Percentiles rank a stretch among this genome's conserved stretches.
Conservation (phyloP, 2,329 filamentous ascomycete genomes). For the Plectosphaerella plurivora region DNA sequence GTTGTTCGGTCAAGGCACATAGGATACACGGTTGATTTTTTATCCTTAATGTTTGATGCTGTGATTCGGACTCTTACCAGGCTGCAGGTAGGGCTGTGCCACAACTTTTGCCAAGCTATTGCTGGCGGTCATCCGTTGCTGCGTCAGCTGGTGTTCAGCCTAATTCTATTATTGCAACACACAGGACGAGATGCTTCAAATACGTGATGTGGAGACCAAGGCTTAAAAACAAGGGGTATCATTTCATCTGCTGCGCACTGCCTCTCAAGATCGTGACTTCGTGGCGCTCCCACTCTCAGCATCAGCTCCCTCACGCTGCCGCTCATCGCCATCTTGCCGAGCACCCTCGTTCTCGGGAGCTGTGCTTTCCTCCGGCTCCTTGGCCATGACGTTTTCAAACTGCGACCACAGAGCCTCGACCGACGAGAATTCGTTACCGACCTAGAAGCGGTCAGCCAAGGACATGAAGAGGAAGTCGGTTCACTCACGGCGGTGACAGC, state of each 20-base stretch:
- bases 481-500: slow-evolving; percentile 75
- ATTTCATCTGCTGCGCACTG: neutral
- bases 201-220: neutral
- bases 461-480: neutral
- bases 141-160: too few species aligned
- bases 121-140: too few species aligned
- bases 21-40: neutral
- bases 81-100: too few species aligned
- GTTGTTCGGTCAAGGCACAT: neutral
- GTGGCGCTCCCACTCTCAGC: neutral
- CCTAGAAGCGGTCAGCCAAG: slow-evolving; percentile 35
- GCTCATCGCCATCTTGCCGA: slow-evolving; percentile 20
- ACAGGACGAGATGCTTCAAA: too few species aligned
- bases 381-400: slow-evolving; percentile 94
- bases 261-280: too few species aligned
- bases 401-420: slow-evolving; percentile 97
- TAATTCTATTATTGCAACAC: too few species aligned
- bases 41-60: neutral
- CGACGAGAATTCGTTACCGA: slow-evolving; percentile 95
- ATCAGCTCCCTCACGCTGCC: slow-evolving; percentile 18
- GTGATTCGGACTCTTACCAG: too few species aligned
- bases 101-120: too few species aligned
- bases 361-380: slow-evolving; percentile 41
- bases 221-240: neutral
- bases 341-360: slow-evolving; percentile 13